These are phyloP conservation scores for Olyra latifolia DNA, from an alignment of 176 grass and related monocot species.

Conservation along the genomic window DNA sequence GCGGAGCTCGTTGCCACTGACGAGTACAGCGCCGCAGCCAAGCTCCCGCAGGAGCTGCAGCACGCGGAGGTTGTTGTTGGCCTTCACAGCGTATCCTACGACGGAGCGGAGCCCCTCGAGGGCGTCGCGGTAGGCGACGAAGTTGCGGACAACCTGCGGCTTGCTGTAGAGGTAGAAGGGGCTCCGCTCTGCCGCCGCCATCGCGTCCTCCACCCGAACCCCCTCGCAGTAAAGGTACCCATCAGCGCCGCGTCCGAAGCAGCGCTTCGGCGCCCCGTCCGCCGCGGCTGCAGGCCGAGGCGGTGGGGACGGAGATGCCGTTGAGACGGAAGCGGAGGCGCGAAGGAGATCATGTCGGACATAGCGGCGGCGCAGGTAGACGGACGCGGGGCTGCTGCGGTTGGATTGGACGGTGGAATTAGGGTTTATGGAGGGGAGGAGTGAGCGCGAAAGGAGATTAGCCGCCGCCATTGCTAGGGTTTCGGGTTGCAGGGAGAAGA, in stretches of 20 bases:
- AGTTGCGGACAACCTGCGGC: conserved; percentile 86
- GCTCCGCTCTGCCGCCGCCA: conserved; percentile 69
- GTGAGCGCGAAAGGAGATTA: conserved; percentile 44
- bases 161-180: conserved; percentile 98
- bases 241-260: conserved; percentile 64
- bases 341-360: conserved; percentile 13
- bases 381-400: not conserved
- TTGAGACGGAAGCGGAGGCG: conserved; percentile 46
- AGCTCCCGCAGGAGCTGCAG: conserved; percentile 67
- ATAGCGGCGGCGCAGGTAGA: conserved; percentile 2
- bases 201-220: conserved; percentile 70
- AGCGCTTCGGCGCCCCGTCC: conserved; percentile 41
- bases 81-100: conserved; percentile 88
- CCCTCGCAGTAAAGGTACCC: conserved; percentile 86
- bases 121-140: conserved; percentile 66
- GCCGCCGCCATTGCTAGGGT: conserved; percentile 69
- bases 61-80: conserved; percentile 86
- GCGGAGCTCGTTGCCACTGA: conserved; percentile 91
- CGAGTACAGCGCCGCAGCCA: conserved; percentile 86
- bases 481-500: not conserved
- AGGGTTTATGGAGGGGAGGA: conserved; percentile 27
- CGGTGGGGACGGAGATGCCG: conserved; percentile 33
- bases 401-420: not conserved
- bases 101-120: conserved; percentile 75
- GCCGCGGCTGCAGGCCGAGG: not conserved